Base-by-base conservation (phyloP, 148 eudicot species). In the Fagopyrum esculentum region DNA sequence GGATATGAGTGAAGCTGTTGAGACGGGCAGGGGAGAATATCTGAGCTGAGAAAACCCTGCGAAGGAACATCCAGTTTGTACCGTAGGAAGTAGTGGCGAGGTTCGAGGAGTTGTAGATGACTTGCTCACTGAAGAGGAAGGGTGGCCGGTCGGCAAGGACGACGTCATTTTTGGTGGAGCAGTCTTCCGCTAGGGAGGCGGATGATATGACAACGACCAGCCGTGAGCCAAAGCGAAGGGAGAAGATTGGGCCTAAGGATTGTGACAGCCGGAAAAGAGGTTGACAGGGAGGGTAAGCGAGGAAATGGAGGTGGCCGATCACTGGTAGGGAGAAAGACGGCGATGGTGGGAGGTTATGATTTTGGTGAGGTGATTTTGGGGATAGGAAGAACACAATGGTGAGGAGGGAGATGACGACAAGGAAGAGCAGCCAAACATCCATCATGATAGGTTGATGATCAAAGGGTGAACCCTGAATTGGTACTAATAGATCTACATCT, bases 291-390 rank as follows among this genome's bases (percentile, higher is more conserved):
- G 84, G 87, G 72, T 60, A 71, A 56, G 77, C 73, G 16, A 84
- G 76, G 63, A 84, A 83, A 61, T 78, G 82, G 48, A 86, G 85
- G 69, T 86, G 89, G 64, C 89, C 89, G 17, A 84, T n/a, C 30
- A 84, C 44, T 13, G 89, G 85, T 6, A 86, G 68, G 2, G 78
- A 1, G 73, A 71, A 44, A n/a, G 77, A 51, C 1, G 84, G 81
- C 12, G 81, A 64, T 0, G 89, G 87, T 0, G 89, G 87, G 12
- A 59, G 72, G 72, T 80, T 82, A 12, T 5, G 70, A 30, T 10
- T 75, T 63, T 16, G 71, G n/a, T 1, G 15, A 47, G 1, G n/a
- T 6, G 45, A 35, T 35, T 35, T 35, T 35, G 40, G 26, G 26
- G 17, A 3, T 6, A 43, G 9, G 35, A 71, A 4, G 12, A 45